Evolutionary conservation across 2,329 filamentous ascomycete species (phyloP).

Genomic region (Talaromyces sp.): DNA sequence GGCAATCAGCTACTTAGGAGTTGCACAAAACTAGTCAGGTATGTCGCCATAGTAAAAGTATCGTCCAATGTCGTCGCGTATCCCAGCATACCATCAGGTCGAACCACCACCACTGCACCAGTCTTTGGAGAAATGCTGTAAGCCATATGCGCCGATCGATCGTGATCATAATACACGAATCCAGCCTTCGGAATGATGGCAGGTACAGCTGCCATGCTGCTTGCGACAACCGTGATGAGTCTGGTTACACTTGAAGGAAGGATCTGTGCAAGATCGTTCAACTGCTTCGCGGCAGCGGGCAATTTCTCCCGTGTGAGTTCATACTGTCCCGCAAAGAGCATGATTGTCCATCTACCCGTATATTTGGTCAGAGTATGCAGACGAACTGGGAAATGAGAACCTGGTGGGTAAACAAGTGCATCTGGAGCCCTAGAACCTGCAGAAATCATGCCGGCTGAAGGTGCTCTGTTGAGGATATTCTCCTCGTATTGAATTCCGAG

Average conservation of each 20-base stretch:
- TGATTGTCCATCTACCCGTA: neutral
- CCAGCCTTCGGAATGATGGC: neutral
- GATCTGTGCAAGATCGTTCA: neutral
- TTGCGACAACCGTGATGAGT: neutral
- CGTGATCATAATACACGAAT: neutral
- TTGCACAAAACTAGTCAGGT: neutral
- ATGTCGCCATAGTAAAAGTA: neutral
- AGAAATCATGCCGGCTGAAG: neutral
- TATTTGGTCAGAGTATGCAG: neutral
- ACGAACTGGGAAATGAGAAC: neutral
- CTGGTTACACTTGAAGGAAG: neutral
- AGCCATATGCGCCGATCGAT: neutral
- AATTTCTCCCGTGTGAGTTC: neutral
- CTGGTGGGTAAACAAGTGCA: neutral
- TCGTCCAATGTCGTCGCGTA: neutral
- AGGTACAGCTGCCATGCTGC: neutral
- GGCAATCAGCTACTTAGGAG: neutral
- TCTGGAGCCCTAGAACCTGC: neutral
- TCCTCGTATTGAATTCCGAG: neutral
- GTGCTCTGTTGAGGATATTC: conserved; percentile 1
- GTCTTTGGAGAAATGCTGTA: neutral
- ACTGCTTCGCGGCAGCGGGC: neutral
- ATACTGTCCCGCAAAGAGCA: neutral
- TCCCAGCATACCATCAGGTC: neutral
- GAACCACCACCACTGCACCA: neutral